Percentiles rank a stretch among this genome's conserved stretches.
These are phyloP conservation scores for Vitis labrusca DNA, from an alignment of 164 flowering plant genomes.

Conservation along the genomic window DNA sequence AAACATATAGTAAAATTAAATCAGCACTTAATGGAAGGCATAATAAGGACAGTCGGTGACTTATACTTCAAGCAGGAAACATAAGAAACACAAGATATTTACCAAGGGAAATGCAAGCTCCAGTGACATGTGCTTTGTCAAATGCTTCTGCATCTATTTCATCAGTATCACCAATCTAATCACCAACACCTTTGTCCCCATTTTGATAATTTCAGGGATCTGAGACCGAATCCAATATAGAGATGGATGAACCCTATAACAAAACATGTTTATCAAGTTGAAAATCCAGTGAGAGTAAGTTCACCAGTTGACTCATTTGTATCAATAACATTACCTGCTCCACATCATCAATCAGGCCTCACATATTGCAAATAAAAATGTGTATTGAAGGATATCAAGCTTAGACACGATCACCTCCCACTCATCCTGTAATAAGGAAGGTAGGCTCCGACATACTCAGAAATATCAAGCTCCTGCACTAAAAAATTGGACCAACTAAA, in stretches of 20 bases:
- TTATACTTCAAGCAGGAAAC: no score
- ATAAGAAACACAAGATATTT: constrained; percentile 16
- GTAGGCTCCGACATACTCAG: no score
- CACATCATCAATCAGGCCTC: constrained; percentile 98
- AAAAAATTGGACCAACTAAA: no score
- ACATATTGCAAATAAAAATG: constrained; percentile 85
- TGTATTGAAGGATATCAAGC: constrained; percentile 72
- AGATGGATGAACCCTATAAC: constrained; percentile 66
- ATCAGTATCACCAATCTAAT: constrained; percentile 52
- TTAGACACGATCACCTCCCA: constrained; percentile 62
- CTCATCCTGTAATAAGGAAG: constrained; percentile 66
- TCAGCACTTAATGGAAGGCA: background rate
- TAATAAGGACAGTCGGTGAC: no score
- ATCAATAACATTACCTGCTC: constrained; percentile 64
- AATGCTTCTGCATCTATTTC: constrained; percentile 76
- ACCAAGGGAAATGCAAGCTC: constrained; percentile 94
- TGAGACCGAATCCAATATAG: constrained; percentile 81
- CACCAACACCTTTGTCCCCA: constrained; percentile 50
- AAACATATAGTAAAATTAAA: background rate
- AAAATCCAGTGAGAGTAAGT: constrained; percentile 5
- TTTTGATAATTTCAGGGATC: constrained; percentile 73
- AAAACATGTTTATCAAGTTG: constrained; percentile 11
- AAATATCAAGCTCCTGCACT: no score
- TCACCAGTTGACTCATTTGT: background rate
- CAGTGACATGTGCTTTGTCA: constrained; percentile 88